These are phyloP conservation scores for Taphrina sp. DNA, from an alignment of 1,139 yeast genomes.

Conservation along the genomic window DNA sequence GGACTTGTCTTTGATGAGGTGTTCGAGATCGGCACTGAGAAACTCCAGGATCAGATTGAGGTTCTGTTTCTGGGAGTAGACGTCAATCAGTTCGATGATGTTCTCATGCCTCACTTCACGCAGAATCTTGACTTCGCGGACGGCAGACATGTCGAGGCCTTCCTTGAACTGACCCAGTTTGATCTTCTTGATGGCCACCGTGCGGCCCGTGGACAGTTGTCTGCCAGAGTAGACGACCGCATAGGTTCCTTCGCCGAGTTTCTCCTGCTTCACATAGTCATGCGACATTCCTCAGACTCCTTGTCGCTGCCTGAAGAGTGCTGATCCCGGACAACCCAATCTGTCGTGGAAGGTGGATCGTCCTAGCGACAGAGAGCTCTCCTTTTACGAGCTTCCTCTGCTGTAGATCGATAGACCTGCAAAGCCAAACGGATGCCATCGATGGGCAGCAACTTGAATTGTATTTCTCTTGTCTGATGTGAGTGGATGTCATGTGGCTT, in stretches of 20 bases:
- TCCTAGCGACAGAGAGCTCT: too few relatives aligned
- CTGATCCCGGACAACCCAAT: too few relatives aligned
- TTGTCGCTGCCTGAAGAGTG: too few relatives aligned
- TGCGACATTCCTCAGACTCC: conserved; percentile 11
- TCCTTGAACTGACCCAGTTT: conserved; percentile 92
- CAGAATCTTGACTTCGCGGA: conserved; percentile 92
- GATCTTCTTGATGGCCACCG: conserved; percentile 91
- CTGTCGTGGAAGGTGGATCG: too few relatives aligned
- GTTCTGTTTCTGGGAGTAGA: conserved; percentile 48
- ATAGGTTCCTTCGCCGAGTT: conserved; percentile 98
- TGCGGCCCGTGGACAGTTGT: conserved; percentile 51
- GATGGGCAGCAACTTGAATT: too few relatives aligned
- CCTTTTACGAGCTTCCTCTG: too few relatives aligned
- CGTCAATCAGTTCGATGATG: conserved; percentile 69
- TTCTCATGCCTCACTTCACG: conserved; percentile 93
- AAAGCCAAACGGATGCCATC: too few relatives aligned
- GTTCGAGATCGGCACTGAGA: conserved; percentile 87
- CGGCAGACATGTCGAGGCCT: conserved; percentile 96
- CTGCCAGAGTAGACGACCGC: conserved; percentile 79
- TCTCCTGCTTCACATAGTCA: conserved; percentile 52
- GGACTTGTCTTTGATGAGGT: conserved; percentile 74
- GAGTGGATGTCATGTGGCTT: too few relatives aligned
- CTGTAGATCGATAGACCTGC: too few relatives aligned
- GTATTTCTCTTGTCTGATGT: too few relatives aligned
- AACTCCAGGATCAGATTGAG: conserved; percentile 86